These are phyloP conservation scores for Barnettozyma botsteinii DNA, from an alignment of 805 yeast species.

Conservation along the genomic window DNA sequence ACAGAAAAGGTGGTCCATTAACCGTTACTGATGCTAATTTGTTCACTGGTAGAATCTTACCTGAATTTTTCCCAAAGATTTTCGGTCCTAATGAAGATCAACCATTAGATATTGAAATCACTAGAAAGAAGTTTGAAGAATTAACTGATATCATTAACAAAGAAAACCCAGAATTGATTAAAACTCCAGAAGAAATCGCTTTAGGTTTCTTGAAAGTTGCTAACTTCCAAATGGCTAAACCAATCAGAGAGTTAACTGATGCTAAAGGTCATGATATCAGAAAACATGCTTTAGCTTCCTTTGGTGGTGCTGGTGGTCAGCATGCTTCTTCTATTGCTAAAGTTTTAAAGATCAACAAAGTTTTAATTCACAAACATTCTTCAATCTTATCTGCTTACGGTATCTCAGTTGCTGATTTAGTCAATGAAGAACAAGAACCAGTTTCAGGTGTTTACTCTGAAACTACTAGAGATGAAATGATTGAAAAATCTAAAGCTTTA, in stretches of 20 bases:
- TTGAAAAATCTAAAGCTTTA: slow-evolving; percentile 9
- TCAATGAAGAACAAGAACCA: slow-evolving; percentile 24
- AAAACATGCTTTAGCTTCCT: slow-evolving; percentile 39
- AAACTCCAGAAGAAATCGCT: slow-evolving; percentile 39
- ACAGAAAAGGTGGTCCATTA: slow-evolving; percentile 42
- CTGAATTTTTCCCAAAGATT: slow-evolving; percentile 38
- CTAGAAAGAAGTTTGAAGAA: slow-evolving; percentile 31
- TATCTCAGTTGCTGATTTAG: slow-evolving; percentile 36
- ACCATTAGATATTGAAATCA: slow-evolving; percentile 32
- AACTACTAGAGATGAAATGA: slow-evolving; percentile 12
- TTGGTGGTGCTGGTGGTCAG: slow-evolving; percentile 49
- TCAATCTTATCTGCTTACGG: slow-evolving; percentile 44
- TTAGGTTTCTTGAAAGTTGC: slow-evolving; percentile 42
- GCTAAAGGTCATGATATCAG: slow-evolving; percentile 38
- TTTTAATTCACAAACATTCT: slow-evolving; percentile 41
- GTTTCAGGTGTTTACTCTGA: slow-evolving; percentile 25
- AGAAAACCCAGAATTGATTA: slow-evolving; percentile 27
- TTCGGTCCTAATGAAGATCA: slow-evolving; percentile 41
- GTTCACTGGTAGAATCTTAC: slow-evolving; percentile 36
- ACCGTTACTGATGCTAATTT: slow-evolving; percentile 44
- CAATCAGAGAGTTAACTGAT: slow-evolving; percentile 42
- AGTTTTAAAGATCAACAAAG: slow-evolving; percentile 35
- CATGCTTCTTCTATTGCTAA: slow-evolving; percentile 39
- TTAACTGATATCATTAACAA: slow-evolving; percentile 33
- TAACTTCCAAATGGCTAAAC: slow-evolving; percentile 41